phyloP scores from a whole-genome alignment of 2,329 filamentous ascomycete genomes.

The Xenoacremonium recifei region DNA sequence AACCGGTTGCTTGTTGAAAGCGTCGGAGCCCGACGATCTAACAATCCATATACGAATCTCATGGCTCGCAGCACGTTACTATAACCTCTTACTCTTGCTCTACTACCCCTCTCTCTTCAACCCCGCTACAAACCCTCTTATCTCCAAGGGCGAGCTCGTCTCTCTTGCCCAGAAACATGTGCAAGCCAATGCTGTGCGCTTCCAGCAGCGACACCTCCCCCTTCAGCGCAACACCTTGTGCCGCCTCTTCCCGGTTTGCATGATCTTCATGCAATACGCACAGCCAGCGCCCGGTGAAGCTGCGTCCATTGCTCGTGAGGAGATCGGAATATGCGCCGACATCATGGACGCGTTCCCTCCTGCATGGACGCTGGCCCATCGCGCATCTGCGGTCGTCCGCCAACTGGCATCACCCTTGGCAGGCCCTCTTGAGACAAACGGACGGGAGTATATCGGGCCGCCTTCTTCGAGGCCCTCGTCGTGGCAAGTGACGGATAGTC shows the following conservation, averaged over 20 bases:
- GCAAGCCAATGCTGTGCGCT: conserved; percentile 33
- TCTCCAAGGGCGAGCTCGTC: conserved; percentile 30
- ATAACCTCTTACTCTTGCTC: conserved; percentile 38
- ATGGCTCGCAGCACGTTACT: conserved; percentile 39
- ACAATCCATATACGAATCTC: conserved; percentile 40
- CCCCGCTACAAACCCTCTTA: conserved; percentile 21
- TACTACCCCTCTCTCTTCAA: conserved; percentile 38
- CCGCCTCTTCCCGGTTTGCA: conserved; percentile 31
- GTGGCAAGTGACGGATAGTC: no score
- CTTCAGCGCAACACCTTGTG: conserved; percentile 38
- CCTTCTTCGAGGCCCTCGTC: no score
- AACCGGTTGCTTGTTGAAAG: conserved; percentile 38
- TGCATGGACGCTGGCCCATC: conserved; percentile 28
- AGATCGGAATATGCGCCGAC: conserved; percentile 25
- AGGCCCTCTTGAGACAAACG: no score
- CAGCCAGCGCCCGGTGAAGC: neutral
- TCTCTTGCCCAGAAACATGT: conserved; percentile 36
- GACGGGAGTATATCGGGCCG: no score
- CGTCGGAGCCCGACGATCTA: conserved; percentile 36
- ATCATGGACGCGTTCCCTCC: conserved; percentile 33
- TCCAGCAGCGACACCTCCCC: conserved; percentile 38
- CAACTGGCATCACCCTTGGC: no score
- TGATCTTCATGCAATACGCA: conserved; percentile 29
- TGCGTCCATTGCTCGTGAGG: conserved; percentile 27
- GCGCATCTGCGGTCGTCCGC: no score